Conservation (phyloP, 768 basidiomycete genomes). For the Tylopilus sp. region DNA sequence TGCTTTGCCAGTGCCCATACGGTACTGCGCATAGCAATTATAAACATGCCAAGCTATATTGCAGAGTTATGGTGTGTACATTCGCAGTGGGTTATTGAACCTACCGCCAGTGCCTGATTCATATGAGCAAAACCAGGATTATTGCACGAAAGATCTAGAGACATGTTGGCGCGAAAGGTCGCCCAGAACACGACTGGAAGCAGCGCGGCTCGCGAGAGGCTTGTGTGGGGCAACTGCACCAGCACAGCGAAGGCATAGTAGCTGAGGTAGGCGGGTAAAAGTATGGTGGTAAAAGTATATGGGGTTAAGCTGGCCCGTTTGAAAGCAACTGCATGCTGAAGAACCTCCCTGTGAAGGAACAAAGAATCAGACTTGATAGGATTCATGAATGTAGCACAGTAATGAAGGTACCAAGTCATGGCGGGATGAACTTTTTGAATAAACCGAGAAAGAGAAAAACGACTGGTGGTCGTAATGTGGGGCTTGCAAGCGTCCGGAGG, state of each 20-base stretch:
- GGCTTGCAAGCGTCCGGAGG: neutral
- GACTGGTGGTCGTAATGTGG: neutral
- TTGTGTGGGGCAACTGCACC: conserved; percentile 45
- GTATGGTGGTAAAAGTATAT: conserved; percentile 32
- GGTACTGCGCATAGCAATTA: conserved; percentile 22
- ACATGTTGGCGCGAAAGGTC: conserved; percentile 36
- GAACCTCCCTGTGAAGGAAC: conserved; percentile 7
- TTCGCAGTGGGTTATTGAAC: neutral
- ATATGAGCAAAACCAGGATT: conserved; percentile 8
- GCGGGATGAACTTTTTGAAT: neutral
- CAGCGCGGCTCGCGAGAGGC: conserved; percentile 41
- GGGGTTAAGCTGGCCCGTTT: conserved; percentile 18
- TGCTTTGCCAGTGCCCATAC: conserved; percentile 17
- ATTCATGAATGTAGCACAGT: neutral
- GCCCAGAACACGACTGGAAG: conserved; percentile 47
- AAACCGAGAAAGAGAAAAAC: neutral
- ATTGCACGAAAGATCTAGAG: conserved; percentile 25
- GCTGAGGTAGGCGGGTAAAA: conserved; percentile 41
- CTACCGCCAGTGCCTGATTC: conserved; percentile 25
- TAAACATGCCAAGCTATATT: conserved; percentile 23
- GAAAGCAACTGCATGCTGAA: conserved; percentile 14
- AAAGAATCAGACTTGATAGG: conserved; percentile 1
- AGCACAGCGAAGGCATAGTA: conserved; percentile 54
- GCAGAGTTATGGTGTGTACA: neutral
- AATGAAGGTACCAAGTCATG: conserved; percentile 13